These are phyloP conservation scores for Alopecurus myosuroides DNA, from an alignment of 176 grass and related monocot species.

Conservation along the genomic window DNA sequence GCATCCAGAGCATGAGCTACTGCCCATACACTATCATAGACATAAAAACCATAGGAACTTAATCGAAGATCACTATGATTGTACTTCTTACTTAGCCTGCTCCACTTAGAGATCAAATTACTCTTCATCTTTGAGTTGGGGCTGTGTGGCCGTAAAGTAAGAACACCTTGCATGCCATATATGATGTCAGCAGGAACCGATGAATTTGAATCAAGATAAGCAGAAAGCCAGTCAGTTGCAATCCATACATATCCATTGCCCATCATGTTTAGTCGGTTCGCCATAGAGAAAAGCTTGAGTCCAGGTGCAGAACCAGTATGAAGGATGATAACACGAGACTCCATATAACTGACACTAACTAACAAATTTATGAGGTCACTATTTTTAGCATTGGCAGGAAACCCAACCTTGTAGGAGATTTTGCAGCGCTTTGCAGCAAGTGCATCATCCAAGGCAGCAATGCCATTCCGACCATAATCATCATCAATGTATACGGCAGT, in stretches of 20 bases:
- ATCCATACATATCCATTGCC: slow-evolving; percentile 92
- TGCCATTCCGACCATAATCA: slow-evolving; percentile 87
- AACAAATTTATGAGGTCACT: slow-evolving; percentile 63
- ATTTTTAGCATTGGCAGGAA: slow-evolving; percentile 38
- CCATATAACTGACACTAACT: slow-evolving; percentile 60
- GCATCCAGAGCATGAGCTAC: slow-evolving; percentile 69
- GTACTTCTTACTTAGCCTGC: slow-evolving; percentile 50
- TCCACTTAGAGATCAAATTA: slow-evolving; percentile 73
- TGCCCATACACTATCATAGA: slow-evolving; percentile 90
- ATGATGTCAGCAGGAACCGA: slow-evolving; percentile 54
- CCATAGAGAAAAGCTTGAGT: slow-evolving; percentile 54
- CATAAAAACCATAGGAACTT: slow-evolving; percentile 65
- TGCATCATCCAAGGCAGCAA: slow-evolving; percentile 73
- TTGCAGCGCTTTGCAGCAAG: slow-evolving; percentile 61
- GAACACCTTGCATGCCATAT: slow-evolving; percentile 80
- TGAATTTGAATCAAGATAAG: slow-evolving; percentile 63
- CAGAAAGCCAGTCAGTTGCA: slow-evolving; percentile 83
- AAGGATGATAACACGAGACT: slow-evolving; percentile 76
- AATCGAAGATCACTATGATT: slow-evolving; percentile 44
- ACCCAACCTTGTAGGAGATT: slow-evolving; percentile 60
- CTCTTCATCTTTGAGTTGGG: slow-evolving; percentile 64
- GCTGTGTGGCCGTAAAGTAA: slow-evolving; percentile 69
- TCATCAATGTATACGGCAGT: slow-evolving; percentile 81
- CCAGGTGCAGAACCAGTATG: slow-evolving; percentile 48
- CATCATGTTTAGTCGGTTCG: slow-evolving; percentile 74